Evolutionary conservation across 768 basidiomycete species (phyloP), one percentile per base, ranked within the genome.

Genomic region (Russula vinacea): DNA sequence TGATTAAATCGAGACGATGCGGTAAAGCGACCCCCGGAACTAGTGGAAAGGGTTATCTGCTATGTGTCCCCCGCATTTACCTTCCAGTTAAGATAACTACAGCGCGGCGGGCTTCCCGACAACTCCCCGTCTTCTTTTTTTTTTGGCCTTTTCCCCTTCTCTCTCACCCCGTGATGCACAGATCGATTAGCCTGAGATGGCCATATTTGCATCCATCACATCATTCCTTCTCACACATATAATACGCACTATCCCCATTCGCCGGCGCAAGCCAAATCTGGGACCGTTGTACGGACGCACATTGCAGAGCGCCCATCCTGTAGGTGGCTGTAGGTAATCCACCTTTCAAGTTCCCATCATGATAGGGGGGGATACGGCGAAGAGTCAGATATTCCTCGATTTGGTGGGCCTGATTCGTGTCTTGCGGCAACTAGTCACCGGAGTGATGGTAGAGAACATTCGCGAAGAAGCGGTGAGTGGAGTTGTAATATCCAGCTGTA

Each of bases 171-270:
- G 35, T 24, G 37, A 35, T 39, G n/a, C 7, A 37, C 19, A 55
- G 35, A 24, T 22, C 22, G 53, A 55, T 55, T 37, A 39, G 53
- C 35, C 35, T 16, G 35, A 42, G 63, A 64, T 60, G 53, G 58
- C 11, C 24, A 60, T 47, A 49, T 64, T 22, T 13, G 53, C 53
- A 44, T 39, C 32, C 37, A 32, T 54, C 51, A 7, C 51, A 39
- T 53, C 33, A 47, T 26, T 22, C 10, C 39, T 10, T 33, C 26
- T 33, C 33, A 40, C 16, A 39, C 45, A 22, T 47, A 22, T 19
- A 45, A 45, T 45, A 45, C 57, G 51, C 62, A 17, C 37, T 59
- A 59, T 64, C 53, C 29, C 58, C 62, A 64, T 54, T 47, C 16
- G 24, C 35, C 17, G 32, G 44, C 35, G 52, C 40, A 51, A 24